Conservation (phyloP, 2,329 filamentous ascomycete species). For the Aspergillus luchuensis region DNA sequence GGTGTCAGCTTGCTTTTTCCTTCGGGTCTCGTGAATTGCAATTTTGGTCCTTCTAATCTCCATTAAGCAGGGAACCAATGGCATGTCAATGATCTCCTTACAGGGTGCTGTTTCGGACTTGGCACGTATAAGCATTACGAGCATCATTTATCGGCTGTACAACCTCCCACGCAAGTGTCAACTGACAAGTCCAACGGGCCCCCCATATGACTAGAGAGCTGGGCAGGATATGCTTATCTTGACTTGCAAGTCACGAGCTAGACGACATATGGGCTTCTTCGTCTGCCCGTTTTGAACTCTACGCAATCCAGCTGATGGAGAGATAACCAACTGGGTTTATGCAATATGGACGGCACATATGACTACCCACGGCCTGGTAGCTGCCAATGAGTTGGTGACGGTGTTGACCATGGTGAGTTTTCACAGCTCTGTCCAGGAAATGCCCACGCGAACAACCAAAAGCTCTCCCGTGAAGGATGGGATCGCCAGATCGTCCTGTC, state of each 20-base stretch:
- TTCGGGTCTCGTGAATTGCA: no score
- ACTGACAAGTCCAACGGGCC: background rate
- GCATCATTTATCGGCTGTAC: constrained; percentile 1
- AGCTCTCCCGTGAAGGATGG: constrained; percentile 10
- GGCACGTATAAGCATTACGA: background rate
- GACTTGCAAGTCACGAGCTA: background rate
- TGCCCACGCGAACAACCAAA: constrained; percentile 16
- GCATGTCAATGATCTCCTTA: background rate
- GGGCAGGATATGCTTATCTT: constrained; percentile 8
- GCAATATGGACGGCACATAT: background rate
- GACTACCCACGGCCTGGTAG: background rate
- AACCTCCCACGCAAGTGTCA: constrained; percentile 2
- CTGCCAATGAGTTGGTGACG: background rate
- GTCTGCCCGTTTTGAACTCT: background rate
- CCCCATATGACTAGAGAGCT: background rate
- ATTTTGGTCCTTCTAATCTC: background rate
- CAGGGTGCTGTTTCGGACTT: background rate
- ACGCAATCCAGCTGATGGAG: background rate
- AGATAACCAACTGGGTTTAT: background rate
- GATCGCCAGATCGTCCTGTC: constrained; percentile 25
- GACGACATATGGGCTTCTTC: background rate
- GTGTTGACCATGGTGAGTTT: background rate
- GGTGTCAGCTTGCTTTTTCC: background rate
- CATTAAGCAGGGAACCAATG: background rate
- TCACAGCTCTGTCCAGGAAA: background rate